Evolutionary conservation across 768 basidiomycete genomes (phyloP), one percentile per base, ranked within the genome.

Genomic region (Naematelia aurantialba): DNA sequence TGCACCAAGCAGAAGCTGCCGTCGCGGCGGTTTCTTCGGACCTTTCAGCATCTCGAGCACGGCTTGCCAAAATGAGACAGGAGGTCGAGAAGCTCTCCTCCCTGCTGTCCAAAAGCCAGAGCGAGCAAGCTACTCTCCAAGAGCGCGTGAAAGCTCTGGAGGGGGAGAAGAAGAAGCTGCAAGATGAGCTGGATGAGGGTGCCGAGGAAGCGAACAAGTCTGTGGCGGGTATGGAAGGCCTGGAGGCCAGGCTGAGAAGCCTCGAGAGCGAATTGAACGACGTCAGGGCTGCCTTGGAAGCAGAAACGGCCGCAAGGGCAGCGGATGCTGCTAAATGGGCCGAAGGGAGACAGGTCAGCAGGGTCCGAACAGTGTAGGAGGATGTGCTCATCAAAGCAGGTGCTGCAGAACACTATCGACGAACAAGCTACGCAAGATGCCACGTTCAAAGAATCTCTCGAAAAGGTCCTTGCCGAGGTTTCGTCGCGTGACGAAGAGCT

Each of bases 131-230:
- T 8, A 39, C 8, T 17, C 34, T 39, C 17, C 8, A 39, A 39
- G 34, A 39, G 34, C 34, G 34, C 8, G 34, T 39, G 34, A 17
- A 8, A 17, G 8, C 34, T 39, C 17, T 61, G 27, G 55, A 61
- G 25, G 21, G 17, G 21, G 56, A 45, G 25, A 52, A 45, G 22
- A 34, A 25, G 19, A 53, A 56, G 30, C 55, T 60, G 17, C 58
- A 64, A 47, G 45, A 51, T 49, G 55, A 60, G 49, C 42, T 64
- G 26, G 39, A 54, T 4, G 62, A 64, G 30, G 59, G 50, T 27
- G 44, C 55, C 14, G 58, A 60, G 27, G 58, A 60, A 31, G 58
- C 58, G 17, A 55, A 60, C 50, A 58, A 57, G 45, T 47, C 47
- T 5, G n/a, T 59, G 25, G 54, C 30, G 4, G 62, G 54, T 17